A percentile compares a stretch with the other conserved stretches of the same genome.
Conservation (phyloP, 495 filamentous ascomycete genomes). For the Tricharina praecox region DNA sequence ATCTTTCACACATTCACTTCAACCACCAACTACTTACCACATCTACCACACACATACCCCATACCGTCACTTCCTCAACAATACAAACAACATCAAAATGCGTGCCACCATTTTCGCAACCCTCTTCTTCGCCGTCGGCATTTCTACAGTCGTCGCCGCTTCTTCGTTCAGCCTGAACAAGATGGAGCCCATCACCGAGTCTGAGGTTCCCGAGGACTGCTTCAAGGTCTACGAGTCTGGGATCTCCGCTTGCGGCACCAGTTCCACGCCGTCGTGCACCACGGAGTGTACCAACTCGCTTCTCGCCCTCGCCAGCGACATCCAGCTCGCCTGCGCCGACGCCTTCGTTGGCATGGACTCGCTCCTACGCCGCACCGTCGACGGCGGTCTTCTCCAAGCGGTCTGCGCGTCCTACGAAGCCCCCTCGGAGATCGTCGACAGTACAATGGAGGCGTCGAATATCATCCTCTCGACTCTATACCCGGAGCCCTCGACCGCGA, state of each 20-base stretch:
- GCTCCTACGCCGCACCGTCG: neutral
- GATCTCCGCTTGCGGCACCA: neutral
- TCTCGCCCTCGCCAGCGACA: neutral
- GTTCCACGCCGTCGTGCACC: neutral
- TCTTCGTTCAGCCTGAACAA: neutral
- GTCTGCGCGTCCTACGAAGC: neutral
- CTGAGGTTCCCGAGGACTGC: neutral
- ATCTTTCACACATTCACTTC: neutral
- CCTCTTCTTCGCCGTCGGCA: neutral
- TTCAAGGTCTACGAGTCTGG: neutral
- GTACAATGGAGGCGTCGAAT: neutral
- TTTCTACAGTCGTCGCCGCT: neutral
- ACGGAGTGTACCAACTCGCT: neutral
- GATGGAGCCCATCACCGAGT: neutral
- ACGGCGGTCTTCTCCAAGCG: neutral
- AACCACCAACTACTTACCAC: too few relatives aligned
- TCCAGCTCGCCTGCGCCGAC: neutral
- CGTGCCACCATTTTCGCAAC: neutral
- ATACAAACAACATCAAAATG: neutral
- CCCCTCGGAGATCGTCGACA: neutral
- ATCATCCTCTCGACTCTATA: neutral
- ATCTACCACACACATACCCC: neutral
- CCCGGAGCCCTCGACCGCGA: neutral
- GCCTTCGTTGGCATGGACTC: slow-evolving; percentile 2
- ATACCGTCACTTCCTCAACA: neutral